Base-by-base conservation (phyloP, 805 yeast species). In the Pichia exigua region DNA sequence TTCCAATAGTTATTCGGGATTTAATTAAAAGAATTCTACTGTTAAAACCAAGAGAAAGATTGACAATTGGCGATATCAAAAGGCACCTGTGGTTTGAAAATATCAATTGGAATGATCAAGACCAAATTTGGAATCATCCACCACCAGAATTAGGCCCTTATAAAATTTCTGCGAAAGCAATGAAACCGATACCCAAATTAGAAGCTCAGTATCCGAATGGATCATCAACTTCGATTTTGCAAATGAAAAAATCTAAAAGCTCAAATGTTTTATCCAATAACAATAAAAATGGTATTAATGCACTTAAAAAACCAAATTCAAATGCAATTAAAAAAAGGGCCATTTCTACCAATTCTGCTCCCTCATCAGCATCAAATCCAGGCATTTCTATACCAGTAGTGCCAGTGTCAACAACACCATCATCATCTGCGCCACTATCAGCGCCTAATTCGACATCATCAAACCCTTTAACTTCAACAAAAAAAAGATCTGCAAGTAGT, bases 121-220 rank as follows among this genome's bases (percentile, higher is more conserved):
- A 72, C 32, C 67, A 74, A 45, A 70, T 87, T 32, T 87, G 95
- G 92, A 68, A 69, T 13, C 57, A 58, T 0, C 21, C 18, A n/a
- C 82, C 85, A 2, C 94, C 94, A 0, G 83, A 76, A 57, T 65
- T 83, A 21, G 79, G 83, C 1, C 89, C 92, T 0, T 87, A 83
- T 61, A 85, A 83, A 55, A 74, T 87, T 66, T 77, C 78, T 48
- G 94, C 94, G 0, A 81, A 82, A 61, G 79, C 92, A 1, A 86
- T 87, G 94, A 78, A 82, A 69, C 84, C 87, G 38, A 73, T 85
- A 40, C 90, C 92, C 0, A 81, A 73, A 52, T 60, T 77, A 28
- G 63, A 65, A 43, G 65, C 59, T 40, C 61, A 59, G 39, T 59
- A 54, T 38, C 59, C 61, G 18, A 53, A 52, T 44, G 51, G 54